phyloP scores from a whole-genome alignment of 148 eudicot genomes.

The Camellia japonica region DNA sequence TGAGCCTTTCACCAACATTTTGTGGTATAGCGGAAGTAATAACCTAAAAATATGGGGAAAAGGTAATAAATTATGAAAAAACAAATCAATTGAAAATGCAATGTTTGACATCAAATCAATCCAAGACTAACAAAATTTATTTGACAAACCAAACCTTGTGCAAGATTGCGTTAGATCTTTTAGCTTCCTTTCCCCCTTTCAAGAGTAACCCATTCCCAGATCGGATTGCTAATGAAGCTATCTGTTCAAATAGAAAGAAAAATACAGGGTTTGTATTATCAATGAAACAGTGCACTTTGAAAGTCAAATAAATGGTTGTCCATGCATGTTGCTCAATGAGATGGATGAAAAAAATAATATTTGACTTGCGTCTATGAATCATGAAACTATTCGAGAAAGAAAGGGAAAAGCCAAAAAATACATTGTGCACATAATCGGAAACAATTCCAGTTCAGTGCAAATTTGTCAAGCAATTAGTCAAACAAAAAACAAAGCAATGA shows the following conservation, averaged over 20 bases:
- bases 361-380: conserved; percentile 1
- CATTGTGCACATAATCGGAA: background rate
- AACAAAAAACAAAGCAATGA: background rate
- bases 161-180: conserved; percentile 73
- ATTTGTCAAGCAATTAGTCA: background rate
- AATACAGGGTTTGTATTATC: background rate
- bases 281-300: background rate
- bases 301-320: background rate
- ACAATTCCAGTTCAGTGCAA: background rate
- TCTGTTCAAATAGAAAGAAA: conserved; percentile 41
- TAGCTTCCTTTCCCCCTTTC: conserved; percentile 98
- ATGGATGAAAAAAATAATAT: background rate
- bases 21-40: conserved; percentile 80
- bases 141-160: conserved; percentile 61
- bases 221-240: conserved; percentile 91
- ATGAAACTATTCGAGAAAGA: background rate
- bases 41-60: conserved; percentile 40
- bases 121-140: background rate
- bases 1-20: conserved; percentile 70
- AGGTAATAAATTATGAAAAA: background rate
- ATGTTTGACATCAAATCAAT: background rate
- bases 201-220: conserved; percentile 93
- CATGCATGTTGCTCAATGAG: background rate
- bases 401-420: background rate
- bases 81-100: background rate